Percentiles rank a stretch among this genome's conserved stretches.
Conservation (phyloP, 768 basidiomycete species). For the Pulveroboletus sp. region DNA sequence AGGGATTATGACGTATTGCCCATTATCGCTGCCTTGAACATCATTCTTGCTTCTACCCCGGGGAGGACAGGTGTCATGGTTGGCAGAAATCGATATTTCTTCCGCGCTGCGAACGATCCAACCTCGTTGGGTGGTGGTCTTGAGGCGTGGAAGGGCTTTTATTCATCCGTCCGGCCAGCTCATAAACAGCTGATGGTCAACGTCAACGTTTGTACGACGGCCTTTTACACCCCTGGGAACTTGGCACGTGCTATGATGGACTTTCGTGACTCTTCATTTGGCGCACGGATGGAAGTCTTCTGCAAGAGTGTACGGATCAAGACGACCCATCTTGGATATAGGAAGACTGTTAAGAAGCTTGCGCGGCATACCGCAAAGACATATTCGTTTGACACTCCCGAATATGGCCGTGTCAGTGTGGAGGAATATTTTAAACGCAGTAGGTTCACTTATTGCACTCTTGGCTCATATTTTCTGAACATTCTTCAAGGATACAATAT, state of each 20-base stretch:
- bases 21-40: conserved; percentile 46
- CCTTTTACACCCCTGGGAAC: conserved; percentile 41
- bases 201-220: conserved; percentile 50
- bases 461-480: neutral
- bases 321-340: conserved; percentile 68
- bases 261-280: conserved; percentile 47
- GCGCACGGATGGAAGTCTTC: conserved; percentile 57
- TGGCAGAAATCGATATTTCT: conserved; percentile 52
- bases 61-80: conserved; percentile 48
- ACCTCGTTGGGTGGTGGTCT: conserved; percentile 46
- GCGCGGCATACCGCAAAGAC: conserved; percentile 37
- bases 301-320: conserved; percentile 61
- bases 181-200: conserved; percentile 48
- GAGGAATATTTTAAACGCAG: conserved; percentile 45
- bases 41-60: conserved; percentile 43
- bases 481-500: conserved; percentile 40
- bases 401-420: conserved; percentile 40
- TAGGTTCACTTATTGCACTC: conserved; percentile 21
- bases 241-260: conserved; percentile 39
- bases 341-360: conserved; percentile 62
- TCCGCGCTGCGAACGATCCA: conserved; percentile 32
- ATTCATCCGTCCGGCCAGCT: conserved; percentile 37
- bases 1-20: conserved; percentile 44
- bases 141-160: conserved; percentile 54
- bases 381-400: conserved; percentile 38